Base-by-base conservation (phyloP, 1,284 basidiomycete species). In the Microbotryum violaceum region DNA sequence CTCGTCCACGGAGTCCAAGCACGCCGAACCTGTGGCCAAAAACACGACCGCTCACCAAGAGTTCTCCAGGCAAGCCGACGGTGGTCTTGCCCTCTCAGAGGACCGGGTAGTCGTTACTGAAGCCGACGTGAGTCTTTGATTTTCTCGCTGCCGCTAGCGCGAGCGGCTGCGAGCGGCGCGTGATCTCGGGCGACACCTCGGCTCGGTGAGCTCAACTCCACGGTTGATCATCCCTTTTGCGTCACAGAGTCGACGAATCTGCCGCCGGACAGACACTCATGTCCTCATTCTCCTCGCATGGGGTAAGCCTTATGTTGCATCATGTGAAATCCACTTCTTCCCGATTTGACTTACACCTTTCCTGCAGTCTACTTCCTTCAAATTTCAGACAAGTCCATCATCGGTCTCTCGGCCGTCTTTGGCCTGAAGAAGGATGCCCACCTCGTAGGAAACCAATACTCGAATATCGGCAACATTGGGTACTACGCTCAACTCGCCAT, bases 401-500 rank as follows among this genome's bases (percentile, higher is more conserved):
- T 61, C 6, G 60, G 60, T 10, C 56, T 51, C 54, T 21, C 49
- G 8, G 55, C 60, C 18, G 60, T 61, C 23, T 61, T 61, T 27
- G 60, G 60, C 18, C 21, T 61, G 48, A 42, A 56, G 47, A 42
- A 44, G 33, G 49, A 60, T 37, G 58, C 58, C 29, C 16, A 21
- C 6, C 29, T 57, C 21, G 56, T 57, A 18, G 56, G 56, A 42
- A 57, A 57, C 23, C 48, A 57, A 49, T 52, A 52, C 50, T 42
- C 37, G 12, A 42, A 42, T 42, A 57, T 68, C 27, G 62, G 64
- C 14, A 53, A 64, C 1, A 60, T 68, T 27, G 62, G 64, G 0
- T 61, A 66, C 27, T 68, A 68, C 54, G 67, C 67, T 23, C 67
- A 68, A 49, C 21, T 68, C 25, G 67, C 49, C 3, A 61, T 60